Evolutionary conservation across 208 protist species (phyloP), one percentile per base, ranked within the genome.

Genomic region (Leishmania braziliensis): DNA sequence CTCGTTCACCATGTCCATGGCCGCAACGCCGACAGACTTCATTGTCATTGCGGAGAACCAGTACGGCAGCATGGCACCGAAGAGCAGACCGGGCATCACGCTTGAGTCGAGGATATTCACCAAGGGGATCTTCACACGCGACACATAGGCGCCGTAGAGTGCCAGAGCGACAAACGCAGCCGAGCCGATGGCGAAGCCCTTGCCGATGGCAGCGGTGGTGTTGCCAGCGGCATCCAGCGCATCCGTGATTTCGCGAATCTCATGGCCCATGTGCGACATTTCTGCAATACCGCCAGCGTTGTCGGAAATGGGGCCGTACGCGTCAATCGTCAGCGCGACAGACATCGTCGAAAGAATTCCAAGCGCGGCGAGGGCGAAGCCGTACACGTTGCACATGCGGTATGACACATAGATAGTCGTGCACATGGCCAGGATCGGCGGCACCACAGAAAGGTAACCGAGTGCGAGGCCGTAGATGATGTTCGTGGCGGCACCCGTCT

Each of bases 1-100:
- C 90, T 99, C 98, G 79, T 92, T 89, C 68, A 99, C 97, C 88
- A 99, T 98, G 54, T 95, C 85, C 91, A 98, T 96, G 26, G 97
- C 97, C 23, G 97, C 92, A 66, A 97, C 82, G 69, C 96, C 96
- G 48, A 99, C 98, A 43, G 96, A 94, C 78, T 97, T 95, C 94
- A 99, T 99, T 14, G 98, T 98, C 86, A 98, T 91, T 77, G 98
- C 95, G 16, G 96, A 96, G 87, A 99, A 99, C 84, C 98, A 95
- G 90, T 95, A 99, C n/a, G 97, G 95, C 29, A 99, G 86, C 90
- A 97, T 97, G 39, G 95, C 94, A 56, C 98, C 98, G 71, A 99
- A 82, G 26, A 99, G 87, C 14, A 98, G 88, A 33, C 96, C 98
- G 20, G 92, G 88, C 87, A 96, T 92, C 71, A 94, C 89, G 66